These are phyloP conservation scores for Lecanosticta acicola DNA, from an alignment of 2,329 filamentous ascomycete species.

Conservation along the genomic window DNA sequence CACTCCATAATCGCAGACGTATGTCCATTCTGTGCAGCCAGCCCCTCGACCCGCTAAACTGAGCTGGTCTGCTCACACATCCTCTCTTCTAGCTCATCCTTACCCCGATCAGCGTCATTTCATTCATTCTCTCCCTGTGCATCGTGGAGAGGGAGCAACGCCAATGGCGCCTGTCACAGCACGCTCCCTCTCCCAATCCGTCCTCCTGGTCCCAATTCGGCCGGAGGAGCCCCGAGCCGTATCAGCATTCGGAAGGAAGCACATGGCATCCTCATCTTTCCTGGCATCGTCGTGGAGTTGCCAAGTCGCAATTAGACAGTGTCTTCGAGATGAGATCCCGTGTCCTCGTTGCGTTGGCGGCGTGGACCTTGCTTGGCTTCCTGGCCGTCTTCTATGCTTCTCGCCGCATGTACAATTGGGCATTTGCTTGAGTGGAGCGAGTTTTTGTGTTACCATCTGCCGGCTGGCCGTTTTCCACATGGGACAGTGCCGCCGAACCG, in stretches of 20 bases:
- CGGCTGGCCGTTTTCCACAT: too few species aligned
- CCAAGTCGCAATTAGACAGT: conserved; percentile 57
- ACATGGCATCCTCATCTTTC: conserved; percentile 23
- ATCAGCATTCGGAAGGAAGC: conserved; percentile 36
- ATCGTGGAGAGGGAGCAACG: conserved; percentile 56
- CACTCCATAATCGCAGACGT: conserved; percentile 24
- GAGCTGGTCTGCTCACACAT: conserved; percentile 1
- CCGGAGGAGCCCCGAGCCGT: conserved; percentile 39
- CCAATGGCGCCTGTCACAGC: conserved; percentile 41
- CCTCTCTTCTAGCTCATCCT: conserved; percentile 42
- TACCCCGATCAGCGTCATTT: conserved; percentile 58
- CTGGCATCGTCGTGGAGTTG: conserved; percentile 49
- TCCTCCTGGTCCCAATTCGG: conserved; percentile 33
- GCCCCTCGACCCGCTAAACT: not conserved
- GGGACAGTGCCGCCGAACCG: too few species aligned
- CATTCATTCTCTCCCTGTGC: conserved; percentile 60
- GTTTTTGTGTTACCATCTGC: not conserved
- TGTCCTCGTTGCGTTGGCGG: conserved; percentile 49
- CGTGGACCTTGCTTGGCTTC: conserved; percentile 28
- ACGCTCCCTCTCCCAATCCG: conserved; percentile 30
- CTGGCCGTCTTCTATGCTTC: conserved; percentile 18
- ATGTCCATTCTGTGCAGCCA: too few species aligned
- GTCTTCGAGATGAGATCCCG: conserved; percentile 56
- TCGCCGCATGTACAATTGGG: conserved; percentile 22
- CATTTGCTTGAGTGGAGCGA: not conserved